Conservation (phyloP, 106 monocot genomes). For the Ottelia alismoides region DNA sequence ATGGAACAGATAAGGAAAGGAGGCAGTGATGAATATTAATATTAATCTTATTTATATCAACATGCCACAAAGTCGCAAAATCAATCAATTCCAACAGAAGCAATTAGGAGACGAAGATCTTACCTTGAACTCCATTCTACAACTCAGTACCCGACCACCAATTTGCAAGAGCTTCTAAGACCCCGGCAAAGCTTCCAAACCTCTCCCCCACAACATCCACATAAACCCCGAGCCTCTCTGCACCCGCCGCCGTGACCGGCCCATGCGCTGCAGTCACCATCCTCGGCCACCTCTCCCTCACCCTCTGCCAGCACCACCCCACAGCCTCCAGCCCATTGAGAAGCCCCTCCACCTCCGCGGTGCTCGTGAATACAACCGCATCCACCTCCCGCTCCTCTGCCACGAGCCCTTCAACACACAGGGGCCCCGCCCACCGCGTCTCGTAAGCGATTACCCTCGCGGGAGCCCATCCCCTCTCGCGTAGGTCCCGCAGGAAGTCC, state of each 20-base stretch:
- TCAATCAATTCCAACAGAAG: too few relatives aligned
- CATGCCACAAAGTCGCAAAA: too few relatives aligned
- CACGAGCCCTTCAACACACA: slow-evolving; percentile 28
- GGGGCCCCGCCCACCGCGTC: slow-evolving; percentile 47
- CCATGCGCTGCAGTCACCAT: slow-evolving; percentile 57
- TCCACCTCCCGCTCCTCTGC: slow-evolving; percentile 16
- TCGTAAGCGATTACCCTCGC: slow-evolving; percentile 43
- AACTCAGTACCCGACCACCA: background rate
- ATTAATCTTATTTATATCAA: too few relatives aligned
- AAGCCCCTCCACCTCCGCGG: slow-evolving; percentile 71
- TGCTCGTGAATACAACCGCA: slow-evolving; percentile 57
- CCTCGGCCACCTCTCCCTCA: slow-evolving; percentile 33
- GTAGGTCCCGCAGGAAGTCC: slow-evolving; percentile 31
- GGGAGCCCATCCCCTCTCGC: slow-evolving; percentile 26
- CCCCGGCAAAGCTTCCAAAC: slow-evolving; percentile 45
- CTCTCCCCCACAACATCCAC: slow-evolving; percentile 43
- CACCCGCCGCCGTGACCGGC: slow-evolving; percentile 57
- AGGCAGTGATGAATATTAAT: too few relatives aligned
- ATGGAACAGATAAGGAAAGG: too few relatives aligned
- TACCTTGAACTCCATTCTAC: too few relatives aligned
- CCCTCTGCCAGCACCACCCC: slow-evolving; percentile 40
- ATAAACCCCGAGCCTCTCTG: slow-evolving; percentile 29
- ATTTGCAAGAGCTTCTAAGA: slow-evolving; percentile 34
- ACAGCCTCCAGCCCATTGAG: slow-evolving; percentile 38
- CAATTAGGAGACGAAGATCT: too few relatives aligned